Evolutionary conservation across 495 filamentous ascomycete genomes (phyloP).

Genomic region (Hypoxylon cercidicola): DNA sequence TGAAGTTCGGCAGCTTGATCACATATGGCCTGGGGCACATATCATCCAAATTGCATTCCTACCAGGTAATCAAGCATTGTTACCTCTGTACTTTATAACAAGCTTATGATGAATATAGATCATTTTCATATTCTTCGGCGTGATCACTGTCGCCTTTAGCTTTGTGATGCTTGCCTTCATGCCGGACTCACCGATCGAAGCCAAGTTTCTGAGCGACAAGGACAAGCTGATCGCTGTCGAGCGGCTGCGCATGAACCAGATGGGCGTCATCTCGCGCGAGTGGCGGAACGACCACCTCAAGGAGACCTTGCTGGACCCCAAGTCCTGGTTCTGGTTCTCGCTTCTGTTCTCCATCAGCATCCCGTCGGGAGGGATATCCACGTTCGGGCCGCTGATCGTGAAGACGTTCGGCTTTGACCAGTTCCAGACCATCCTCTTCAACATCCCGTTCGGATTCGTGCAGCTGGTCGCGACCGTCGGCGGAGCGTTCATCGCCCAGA

Average conservation of each 20-base stretch:
- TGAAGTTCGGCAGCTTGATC: constrained; percentile 37
- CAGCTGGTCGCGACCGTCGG: constrained; percentile 68
- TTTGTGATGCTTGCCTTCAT: constrained; percentile 60
- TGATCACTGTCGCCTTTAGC: constrained; percentile 62
- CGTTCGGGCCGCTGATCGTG: constrained; percentile 70
- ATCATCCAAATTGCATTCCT: constrained; percentile 58
- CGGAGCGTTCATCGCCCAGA: constrained; percentile 65
- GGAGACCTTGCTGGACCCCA: constrained; percentile 65
- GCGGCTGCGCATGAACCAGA: constrained; percentile 71
- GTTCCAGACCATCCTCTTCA: constrained; percentile 70
- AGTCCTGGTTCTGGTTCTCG: constrained; percentile 71
- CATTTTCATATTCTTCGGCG: constrained; percentile 65
- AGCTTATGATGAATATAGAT: constrained; percentile 48
- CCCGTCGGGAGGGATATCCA: constrained; percentile 69
- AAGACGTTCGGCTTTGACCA: constrained; percentile 67
- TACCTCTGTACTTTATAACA: neutral
- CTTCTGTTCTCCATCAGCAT: constrained; percentile 65
- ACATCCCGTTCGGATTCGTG: constrained; percentile 71
- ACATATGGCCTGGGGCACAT: constrained; percentile 67
- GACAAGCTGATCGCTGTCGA: constrained; percentile 59
- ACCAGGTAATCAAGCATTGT: constrained; percentile 51
- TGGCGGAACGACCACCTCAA: constrained; percentile 72
- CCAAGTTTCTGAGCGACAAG: constrained; percentile 65
- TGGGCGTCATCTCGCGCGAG: constrained; percentile 65
- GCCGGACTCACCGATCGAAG: constrained; percentile 66